Evolutionary conservation across 768 basidiomycete species (phyloP), one percentile per base, ranked within the genome.

Genomic region (Lactarius evosmus): DNA sequence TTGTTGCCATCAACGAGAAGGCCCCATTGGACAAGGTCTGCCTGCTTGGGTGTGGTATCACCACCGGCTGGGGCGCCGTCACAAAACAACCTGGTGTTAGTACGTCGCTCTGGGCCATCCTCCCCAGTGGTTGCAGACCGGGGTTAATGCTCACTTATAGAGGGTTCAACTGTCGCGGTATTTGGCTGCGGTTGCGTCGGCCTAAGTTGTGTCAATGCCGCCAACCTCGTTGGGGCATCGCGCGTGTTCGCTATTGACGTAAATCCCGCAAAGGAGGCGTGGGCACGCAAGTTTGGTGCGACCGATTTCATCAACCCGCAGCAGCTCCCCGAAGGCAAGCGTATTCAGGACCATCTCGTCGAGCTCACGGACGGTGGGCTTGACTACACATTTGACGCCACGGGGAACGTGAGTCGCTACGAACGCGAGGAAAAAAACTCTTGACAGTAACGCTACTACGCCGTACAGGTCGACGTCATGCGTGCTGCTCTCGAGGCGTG

Each of bases 111-210:
- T n/a, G 50, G 30, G 34, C 32, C 34, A 6, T 51, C 32, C 29
- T n/a, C n/a, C n/a, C n/a, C n/a, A n/a, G n/a, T 34, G 25, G 14
- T 9, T 25, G 33, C 16, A 16, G 25, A n/a, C 29, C 4, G 25
- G 32, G 17, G n/a, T 34, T 62, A 22, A 56, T 63, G 60, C 22
- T 29, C 56, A 29, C 38, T 8, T 38, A 8, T 71, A 91, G 94
- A 88, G 80, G 89, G 81, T 41, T 93, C 93, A 27, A 86, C 81
- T 50, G 93, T 97, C 61, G 97, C 95, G 9, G 89, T 99, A 66
- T 99, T 99, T 72, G 97, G 97, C 32, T 91, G 92, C 71, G 94
- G 96, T 55, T 95, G 94, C 60, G 97, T 99, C 68, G 97, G 97
- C 58, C 87, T 99, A 36, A 95, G 95, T 54, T 88, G 92, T 66